A percentile compares a stretch with the other conserved stretches of the same genome.
phyloP scores from a whole-genome alignment of 2,329 filamentous ascomycete species.

The Hymenoscyphus scutula region DNA sequence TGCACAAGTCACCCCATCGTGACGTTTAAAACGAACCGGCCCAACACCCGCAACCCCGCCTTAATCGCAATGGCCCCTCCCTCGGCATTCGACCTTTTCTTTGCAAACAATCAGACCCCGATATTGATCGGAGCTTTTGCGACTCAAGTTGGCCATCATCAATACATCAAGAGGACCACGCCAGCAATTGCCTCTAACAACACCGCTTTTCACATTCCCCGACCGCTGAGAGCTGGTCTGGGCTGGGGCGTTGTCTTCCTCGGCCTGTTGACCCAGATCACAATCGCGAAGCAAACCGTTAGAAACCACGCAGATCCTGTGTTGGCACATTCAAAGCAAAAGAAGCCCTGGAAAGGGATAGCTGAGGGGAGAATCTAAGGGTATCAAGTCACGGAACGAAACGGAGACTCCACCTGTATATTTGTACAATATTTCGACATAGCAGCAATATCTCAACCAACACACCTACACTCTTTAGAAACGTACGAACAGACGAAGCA shows the following conservation, averaged over 20 bases:
- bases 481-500: constrained; percentile 3
- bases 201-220: constrained; percentile 15
- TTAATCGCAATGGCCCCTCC: constrained; percentile 22
- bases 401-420: not conserved
- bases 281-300: constrained; percentile 24
- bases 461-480: not conserved
- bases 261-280: constrained; percentile 29
- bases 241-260: constrained; percentile 29
- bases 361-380: constrained; percentile 9
- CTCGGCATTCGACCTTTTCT: constrained; percentile 25
- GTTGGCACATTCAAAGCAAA: constrained; percentile 17
- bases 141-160: constrained; percentile 26
- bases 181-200: constrained; percentile 17
- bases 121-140: constrained; percentile 28
- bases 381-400: not conserved
- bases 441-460: not conserved
- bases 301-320: constrained; percentile 28
- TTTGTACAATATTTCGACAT: constrained; percentile 8
- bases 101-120: constrained; percentile 25
- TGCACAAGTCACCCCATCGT: constrained; percentile 6
- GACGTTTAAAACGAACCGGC: not conserved
- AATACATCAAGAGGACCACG: constrained; percentile 25
- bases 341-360: constrained; percentile 17
- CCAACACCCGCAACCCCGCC: not conserved
- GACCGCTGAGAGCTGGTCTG: constrained; percentile 28